These are phyloP conservation scores for Penicillium sp. DNA, from an alignment of 2,329 filamentous ascomycete genomes.

Conservation along the genomic window DNA sequence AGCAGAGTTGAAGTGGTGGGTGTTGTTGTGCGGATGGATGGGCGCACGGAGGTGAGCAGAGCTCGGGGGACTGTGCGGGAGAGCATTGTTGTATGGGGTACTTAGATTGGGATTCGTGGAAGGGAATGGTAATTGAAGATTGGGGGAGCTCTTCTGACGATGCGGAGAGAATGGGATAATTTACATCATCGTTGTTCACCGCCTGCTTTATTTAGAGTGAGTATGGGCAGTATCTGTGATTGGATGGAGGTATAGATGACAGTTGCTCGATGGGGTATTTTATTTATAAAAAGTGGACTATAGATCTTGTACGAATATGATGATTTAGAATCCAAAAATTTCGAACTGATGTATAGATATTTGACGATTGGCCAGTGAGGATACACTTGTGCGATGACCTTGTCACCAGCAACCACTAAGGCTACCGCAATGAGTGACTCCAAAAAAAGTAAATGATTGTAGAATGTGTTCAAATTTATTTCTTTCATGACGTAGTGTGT, in stretches of 20 bases:
- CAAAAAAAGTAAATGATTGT: neutral
- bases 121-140: neutral
- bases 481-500: too few species aligned
- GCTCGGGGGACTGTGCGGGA: constrained; percentile 38
- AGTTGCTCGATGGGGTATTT: neutral
- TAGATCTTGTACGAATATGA: neutral
- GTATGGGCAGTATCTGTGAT: neutral
- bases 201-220: neutral
- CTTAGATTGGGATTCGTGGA: neutral
- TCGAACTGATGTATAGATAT: neutral
- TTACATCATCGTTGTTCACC: constrained; percentile 10
- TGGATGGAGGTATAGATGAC: neutral
- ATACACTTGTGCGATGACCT: neutral
- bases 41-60: constrained; percentile 19
- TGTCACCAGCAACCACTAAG: neutral
- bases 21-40: constrained; percentile 17
- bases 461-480: neutral
- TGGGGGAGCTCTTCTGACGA: constrained; percentile 2
- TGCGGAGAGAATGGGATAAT: constrained; percentile 6
- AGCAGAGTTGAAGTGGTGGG: constrained; percentile 12
- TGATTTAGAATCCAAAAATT: neutral
- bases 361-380: neutral
- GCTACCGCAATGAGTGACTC: neutral
- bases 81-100: constrained; percentile 24
- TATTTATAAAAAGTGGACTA: neutral